Evolutionary conservation across 805 yeast species (phyloP).

Genomic region (Kazachstania bromeliacearum): DNA sequence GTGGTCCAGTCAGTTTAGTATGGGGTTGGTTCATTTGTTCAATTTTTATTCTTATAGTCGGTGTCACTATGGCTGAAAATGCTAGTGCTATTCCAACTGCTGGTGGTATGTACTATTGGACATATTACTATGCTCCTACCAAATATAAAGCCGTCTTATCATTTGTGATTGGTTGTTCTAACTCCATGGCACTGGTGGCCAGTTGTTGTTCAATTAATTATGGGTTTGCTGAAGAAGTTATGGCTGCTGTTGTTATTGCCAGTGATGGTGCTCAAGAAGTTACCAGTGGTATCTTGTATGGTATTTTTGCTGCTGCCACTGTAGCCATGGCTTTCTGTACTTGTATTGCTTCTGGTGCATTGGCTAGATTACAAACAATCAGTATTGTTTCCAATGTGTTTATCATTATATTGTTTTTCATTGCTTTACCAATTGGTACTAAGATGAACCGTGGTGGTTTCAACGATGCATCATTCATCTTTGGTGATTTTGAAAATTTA

Average conservation of each 20-base stretch:
- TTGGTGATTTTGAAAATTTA: slow-evolving; percentile 41
- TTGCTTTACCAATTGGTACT: slow-evolving; percentile 64
- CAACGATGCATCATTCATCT: slow-evolving; percentile 44
- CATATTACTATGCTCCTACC: slow-evolving; percentile 56
- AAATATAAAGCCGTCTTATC: slow-evolving; percentile 41
- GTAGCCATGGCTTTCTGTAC: slow-evolving; percentile 44
- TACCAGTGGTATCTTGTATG: slow-evolving; percentile 47
- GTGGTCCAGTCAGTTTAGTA: slow-evolving; percentile 50
- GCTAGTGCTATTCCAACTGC: slow-evolving; percentile 66
- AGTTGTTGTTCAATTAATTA: slow-evolving; percentile 61
- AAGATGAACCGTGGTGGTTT: too few relatives aligned
- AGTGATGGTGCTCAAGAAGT: slow-evolving; percentile 46
- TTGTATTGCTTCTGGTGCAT: slow-evolving; percentile 44
- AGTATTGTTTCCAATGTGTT: slow-evolving; percentile 47
- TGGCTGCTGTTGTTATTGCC: slow-evolving; percentile 48
- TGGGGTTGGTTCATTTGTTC: slow-evolving; percentile 65
- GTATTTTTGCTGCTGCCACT: slow-evolving; percentile 55
- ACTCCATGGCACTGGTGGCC: slow-evolving; percentile 55
- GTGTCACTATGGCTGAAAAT: slow-evolving; percentile 53
- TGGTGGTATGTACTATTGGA: slow-evolving; percentile 66
- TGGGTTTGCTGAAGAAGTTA: slow-evolving; percentile 52
- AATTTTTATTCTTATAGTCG: slow-evolving; percentile 45
- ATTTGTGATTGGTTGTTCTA: slow-evolving; percentile 56
- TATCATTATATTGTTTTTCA: slow-evolving; percentile 44
- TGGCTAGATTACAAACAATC: slow-evolving; percentile 50